Evolutionary conservation across 2,329 filamentous ascomycete genomes (phyloP).

Genomic region (Neonectria coccinea): DNA sequence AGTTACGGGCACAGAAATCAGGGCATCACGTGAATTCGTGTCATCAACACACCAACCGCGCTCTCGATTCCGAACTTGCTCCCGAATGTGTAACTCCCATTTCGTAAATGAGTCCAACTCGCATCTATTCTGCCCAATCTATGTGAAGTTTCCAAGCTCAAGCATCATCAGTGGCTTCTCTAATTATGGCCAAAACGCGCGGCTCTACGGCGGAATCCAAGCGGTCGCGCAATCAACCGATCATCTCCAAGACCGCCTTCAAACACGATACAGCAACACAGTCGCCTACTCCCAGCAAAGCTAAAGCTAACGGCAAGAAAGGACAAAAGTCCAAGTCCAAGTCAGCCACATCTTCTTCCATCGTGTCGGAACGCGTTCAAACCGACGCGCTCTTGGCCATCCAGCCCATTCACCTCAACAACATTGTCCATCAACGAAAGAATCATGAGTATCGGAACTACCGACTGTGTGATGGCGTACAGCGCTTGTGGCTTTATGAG

Average conservation of each 20-base stretch:
- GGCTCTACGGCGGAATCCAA: not conserved
- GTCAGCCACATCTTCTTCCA: not conserved
- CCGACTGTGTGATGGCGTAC: slow-evolving; percentile 36
- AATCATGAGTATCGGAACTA: slow-evolving; percentile 47
- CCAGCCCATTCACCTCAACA: slow-evolving; percentile 34
- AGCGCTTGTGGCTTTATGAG: slow-evolving; percentile 46
- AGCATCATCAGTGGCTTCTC: too few species aligned
- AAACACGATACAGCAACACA: not conserved
- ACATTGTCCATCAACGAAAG: slow-evolving; percentile 40
- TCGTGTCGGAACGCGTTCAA: slow-evolving; percentile 6
- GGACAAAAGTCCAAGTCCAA: not conserved
- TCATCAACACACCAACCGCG: not conserved
- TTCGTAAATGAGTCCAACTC: not conserved
- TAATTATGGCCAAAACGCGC: not conserved
- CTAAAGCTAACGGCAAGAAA: not conserved
- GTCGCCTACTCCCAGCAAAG: not conserved
- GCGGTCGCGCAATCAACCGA: not conserved
- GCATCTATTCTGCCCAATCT: not conserved
- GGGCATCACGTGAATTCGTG: not conserved
- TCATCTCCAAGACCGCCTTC: not conserved
- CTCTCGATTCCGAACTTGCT: not conserved
- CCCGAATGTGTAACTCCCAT: too few species aligned
- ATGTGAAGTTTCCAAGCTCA: too few species aligned
- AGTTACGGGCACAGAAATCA: not conserved
- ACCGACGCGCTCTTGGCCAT: slow-evolving; percentile 44